Base-by-base conservation (phyloP, 768 basidiomycete genomes). In the Neoboletus subvelutipes region DNA sequence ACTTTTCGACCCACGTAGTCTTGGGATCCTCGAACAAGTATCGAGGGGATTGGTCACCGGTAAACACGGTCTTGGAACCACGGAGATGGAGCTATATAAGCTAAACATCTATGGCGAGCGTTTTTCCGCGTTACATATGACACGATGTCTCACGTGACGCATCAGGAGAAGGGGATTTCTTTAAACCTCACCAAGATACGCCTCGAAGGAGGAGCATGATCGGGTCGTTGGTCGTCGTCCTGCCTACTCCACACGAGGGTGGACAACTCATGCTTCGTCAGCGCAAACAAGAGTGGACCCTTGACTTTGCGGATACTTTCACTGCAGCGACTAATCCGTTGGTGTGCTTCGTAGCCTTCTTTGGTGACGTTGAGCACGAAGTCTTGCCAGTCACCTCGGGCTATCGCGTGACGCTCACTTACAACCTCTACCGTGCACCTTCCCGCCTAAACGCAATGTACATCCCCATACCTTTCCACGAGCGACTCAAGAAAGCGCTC, bases 171-270 rank as follows among this genome's bases (percentile, higher is more conserved):
- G 53, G 37, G 0, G 54, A 46, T 33, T 59, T 50, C 34, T 55
- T 40, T 37, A 55, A 58, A 43, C 28, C 54, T 12, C 42, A 50
- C n/a, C 33, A 50, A 15, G 54, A 55, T 11, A 80, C 80, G 0
- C 78, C 79, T 4, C 75, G 76, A 4, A 61, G 67, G 11, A 17
- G 15, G 34, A 36, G 34, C 34, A 81, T 81, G 76, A 75, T 85
- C 43, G 81, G 78, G 1, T 81, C 81, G 1, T 75, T 85, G 6
- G 75, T 83, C 2, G 59, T 82, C n/a, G 71, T 78, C n/a, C 73
- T 80, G 45, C 81, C 80, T 18, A 77, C 76, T 0, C 41, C 60
- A 0, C 50, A 59, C 6, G 46, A 48, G 26, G 55, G 58, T 8
- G 55, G 58, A 15, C 58, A 51, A n/a, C 36, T 56, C 33, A 43